Percentiles rank a stretch among this genome's conserved stretches.
Evolutionary conservation across 441 rosid species (phyloP).

Genomic region (Corymbia citriodora): DNA sequence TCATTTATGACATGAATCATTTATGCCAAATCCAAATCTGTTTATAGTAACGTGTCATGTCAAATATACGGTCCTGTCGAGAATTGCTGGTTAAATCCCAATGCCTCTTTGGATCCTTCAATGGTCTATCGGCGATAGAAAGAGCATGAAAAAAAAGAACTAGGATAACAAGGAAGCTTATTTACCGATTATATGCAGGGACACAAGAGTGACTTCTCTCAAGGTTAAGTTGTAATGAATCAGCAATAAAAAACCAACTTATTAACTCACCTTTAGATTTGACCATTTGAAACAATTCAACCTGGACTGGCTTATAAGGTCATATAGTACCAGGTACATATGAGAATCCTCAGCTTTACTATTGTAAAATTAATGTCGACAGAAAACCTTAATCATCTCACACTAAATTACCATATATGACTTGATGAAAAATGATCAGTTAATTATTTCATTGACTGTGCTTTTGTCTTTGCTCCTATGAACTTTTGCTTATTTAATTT

Average conservation of each 20-base stretch:
- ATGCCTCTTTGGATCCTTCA: neutral
- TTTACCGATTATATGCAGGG: neutral
- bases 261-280: neutral
- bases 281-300: neutral
- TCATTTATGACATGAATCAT: neutral
- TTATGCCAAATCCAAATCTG: neutral
- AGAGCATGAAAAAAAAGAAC: neutral
- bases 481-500: neutral
- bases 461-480: neutral
- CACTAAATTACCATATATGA: neutral
- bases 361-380: neutral
- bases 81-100: neutral
- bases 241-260: neutral
- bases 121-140: neutral
- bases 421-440: neutral
- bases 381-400: neutral
- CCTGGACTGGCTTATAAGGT: neutral
- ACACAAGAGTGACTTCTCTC: neutral
- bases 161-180: neutral
- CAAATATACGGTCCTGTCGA: neutral
- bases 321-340: neutral
- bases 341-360: neutral
- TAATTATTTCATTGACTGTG: neutral
- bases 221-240: neutral
- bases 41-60: neutral